Evolutionary conservation across 148 eudicot genomes (phyloP), one percentile per base, ranked within the genome.

Genomic region (Amaranthus hypochondriacus): DNA sequence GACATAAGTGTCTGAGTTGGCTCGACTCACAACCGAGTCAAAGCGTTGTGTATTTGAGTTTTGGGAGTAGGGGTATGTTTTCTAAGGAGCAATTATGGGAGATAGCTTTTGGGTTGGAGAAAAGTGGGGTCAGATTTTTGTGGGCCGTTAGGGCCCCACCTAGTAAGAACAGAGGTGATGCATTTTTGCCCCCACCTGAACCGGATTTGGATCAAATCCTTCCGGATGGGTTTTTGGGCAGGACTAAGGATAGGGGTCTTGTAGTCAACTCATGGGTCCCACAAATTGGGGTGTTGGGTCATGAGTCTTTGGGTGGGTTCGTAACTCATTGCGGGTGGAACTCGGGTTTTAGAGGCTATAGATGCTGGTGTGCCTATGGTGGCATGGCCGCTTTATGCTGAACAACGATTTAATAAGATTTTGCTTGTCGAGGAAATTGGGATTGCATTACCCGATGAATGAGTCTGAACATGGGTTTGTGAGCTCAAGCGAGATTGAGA

Each of bases 321-420:
- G 85, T 85, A 79, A 83, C 83, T 1, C 88, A 85, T 28, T 87
- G 89, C 15, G 91, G 89, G 51, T 87, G 90, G 90, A 87, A 85
- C 78, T 87, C 90, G 18, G 18, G 70, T 56, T 9, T 60, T 87
- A 77, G 90, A 87, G 55, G 85, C 86, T 0, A 74, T 82, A 6
- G 69, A 76, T 2, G 80, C 76, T 4, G 88, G 88, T 0, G 81
- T 85, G 53, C 88, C 90, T 2, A 83, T 87, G 85, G 74, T 83
- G 65, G 89, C 82, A 42, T 87, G 91, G 87, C 87, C 87, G 43
- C 62, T 83, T 63, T 83, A 85, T 15, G 85, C 90, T 2, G 90
- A 87, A 77, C 86, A 87, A 65, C 56, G 79, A 69, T 42, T 83
- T 4, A 87, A 84, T 46, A 81, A 80, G 81, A 75, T 77, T 51